phyloP scores from a whole-genome alignment of 2,329 filamentous ascomycete species.

The Fusarium oxysporum region DNA sequence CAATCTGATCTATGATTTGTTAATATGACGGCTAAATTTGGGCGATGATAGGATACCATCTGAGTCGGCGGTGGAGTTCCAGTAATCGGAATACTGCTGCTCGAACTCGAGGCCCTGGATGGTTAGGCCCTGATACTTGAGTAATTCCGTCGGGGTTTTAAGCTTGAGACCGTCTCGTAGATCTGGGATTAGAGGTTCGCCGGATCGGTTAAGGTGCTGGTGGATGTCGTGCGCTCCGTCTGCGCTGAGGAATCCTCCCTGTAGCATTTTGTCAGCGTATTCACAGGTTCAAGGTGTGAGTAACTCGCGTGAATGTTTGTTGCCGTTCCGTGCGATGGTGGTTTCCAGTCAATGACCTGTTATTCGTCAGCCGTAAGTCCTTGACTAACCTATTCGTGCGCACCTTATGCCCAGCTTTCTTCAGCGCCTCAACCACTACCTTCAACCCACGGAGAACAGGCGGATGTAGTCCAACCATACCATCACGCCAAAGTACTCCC shows the following conservation, averaged over 20 bases:
- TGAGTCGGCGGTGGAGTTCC: slow-evolving; percentile 65
- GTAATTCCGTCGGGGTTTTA: slow-evolving; percentile 41
- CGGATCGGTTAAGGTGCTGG: slow-evolving; percentile 63
- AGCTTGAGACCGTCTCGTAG: slow-evolving; percentile 49
- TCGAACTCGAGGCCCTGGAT: slow-evolving; percentile 66
- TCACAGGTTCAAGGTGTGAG: accelerated
- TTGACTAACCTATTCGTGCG: accelerated
- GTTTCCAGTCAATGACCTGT: slow-evolving; percentile 48
- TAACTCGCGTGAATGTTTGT: slow-evolving; percentile 12
- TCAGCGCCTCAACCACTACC: slow-evolving; percentile 1
- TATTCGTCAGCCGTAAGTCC: accelerated
- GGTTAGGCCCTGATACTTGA: slow-evolving; percentile 58
- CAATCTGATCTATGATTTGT: too few species aligned
- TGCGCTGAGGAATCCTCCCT: slow-evolving; percentile 47
- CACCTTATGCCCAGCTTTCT: slow-evolving; percentile 55
- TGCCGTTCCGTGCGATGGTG: slow-evolving; percentile 18
- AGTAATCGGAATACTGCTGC: slow-evolving; percentile 71
- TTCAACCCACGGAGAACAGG: slow-evolving; percentile 60
- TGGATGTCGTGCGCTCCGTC: slow-evolving; percentile 54
- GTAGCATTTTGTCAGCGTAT: accelerated
- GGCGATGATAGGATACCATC: slow-evolving; percentile 54
- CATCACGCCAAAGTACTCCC: slow-evolving; percentile 65
- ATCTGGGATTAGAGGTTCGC: slow-evolving; percentile 63
- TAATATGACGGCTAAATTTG: too few species aligned
- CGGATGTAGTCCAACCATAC: slow-evolving; percentile 63